phyloP scores from a whole-genome alignment of 148 eudicot species.

The Vaccinium corymbosum region DNA sequence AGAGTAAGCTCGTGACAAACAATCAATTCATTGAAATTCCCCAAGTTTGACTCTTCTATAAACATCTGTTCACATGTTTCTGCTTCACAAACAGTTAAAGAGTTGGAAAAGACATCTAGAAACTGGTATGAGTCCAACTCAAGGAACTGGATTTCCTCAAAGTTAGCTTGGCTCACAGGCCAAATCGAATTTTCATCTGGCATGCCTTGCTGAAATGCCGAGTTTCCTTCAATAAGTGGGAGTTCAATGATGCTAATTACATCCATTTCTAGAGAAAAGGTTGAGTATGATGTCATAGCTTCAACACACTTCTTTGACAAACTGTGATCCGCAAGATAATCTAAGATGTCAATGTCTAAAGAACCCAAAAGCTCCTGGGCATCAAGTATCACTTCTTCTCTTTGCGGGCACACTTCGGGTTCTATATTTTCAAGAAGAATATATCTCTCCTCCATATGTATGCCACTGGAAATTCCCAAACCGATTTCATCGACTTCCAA shows the following conservation, averaged over 20 bases:
- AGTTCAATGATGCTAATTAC: conserved; percentile 41
- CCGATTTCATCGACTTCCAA: conserved; percentile 70
- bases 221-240: conserved; percentile 28
- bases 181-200: conserved; percentile 20
- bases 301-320: conserved; percentile 30
- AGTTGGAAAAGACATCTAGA: conserved; percentile 34
- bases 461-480: conserved; percentile 33
- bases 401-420: conserved; percentile 26
- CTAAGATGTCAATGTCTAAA: conserved; percentile 42
- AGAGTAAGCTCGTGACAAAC: conserved; percentile 61
- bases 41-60: conserved; percentile 35
- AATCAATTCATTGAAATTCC: conserved; percentile 57
- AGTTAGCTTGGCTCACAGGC: conserved; percentile 20
- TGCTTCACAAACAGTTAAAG: conserved; percentile 25
- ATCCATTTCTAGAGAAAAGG: conserved; percentile 37
- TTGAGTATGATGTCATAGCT: conserved; percentile 25
- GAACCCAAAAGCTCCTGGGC: conserved; percentile 47
- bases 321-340: conserved; percentile 36
- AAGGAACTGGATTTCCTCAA: conserved; percentile 65
- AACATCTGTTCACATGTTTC: conserved; percentile 46
- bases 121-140: conserved; percentile 34
- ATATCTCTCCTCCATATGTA: conserved; percentile 36
- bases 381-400: conserved; percentile 29
- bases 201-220: conserved; percentile 15
- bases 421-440: conserved; percentile 40